Conservation (phyloP, 1,284 basidiomycete species). For the Wolfiporia cocos region DNA sequence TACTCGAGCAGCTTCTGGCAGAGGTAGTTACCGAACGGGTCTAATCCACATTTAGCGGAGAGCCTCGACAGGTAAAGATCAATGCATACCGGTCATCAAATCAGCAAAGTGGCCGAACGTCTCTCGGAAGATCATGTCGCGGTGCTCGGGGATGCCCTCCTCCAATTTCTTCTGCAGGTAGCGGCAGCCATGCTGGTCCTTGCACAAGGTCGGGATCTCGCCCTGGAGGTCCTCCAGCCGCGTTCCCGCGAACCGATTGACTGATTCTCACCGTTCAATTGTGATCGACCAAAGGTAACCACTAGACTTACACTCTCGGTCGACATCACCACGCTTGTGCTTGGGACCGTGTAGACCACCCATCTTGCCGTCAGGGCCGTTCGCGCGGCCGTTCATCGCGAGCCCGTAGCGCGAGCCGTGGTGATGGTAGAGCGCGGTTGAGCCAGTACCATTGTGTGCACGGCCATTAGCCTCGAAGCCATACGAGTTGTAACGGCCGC, state of each 20-base stretch:
- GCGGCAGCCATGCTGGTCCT: conserved; percentile 98
- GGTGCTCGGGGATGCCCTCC: conserved; percentile 89
- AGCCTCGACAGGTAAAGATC: background rate
- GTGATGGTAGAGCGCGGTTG: conserved; percentile 77
- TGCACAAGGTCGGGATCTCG: conserved; percentile 91
- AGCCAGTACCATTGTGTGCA: conserved; percentile 48
- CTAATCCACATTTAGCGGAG: conserved; percentile 32
- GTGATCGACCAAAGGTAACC: background rate
- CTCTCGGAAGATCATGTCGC: conserved; percentile 99
- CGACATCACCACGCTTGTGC: conserved; percentile 90
- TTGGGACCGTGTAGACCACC: conserved; percentile 87
- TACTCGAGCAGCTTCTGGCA: conserved; percentile 98
- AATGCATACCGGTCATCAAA: conserved; percentile 83
- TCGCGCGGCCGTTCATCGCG: conserved; percentile 44
- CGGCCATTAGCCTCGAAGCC: conserved; percentile 51
- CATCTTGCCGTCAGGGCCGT: conserved; percentile 64
- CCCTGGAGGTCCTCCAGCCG: conserved; percentile 94
- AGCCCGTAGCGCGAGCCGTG: conserved; percentile 73
- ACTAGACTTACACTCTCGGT: conserved; percentile 66
- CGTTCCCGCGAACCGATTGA: conserved; percentile 93
- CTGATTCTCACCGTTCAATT: conserved; percentile 31
- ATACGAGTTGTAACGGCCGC: conserved; percentile 56
- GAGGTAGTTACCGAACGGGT: conserved; percentile 99
- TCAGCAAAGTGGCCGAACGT: conserved; percentile 98
- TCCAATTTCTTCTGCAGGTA: conserved; percentile 99